phyloP scores from a whole-genome alignment of 2,329 filamentous ascomycete species.

The Daldinia sp. region DNA sequence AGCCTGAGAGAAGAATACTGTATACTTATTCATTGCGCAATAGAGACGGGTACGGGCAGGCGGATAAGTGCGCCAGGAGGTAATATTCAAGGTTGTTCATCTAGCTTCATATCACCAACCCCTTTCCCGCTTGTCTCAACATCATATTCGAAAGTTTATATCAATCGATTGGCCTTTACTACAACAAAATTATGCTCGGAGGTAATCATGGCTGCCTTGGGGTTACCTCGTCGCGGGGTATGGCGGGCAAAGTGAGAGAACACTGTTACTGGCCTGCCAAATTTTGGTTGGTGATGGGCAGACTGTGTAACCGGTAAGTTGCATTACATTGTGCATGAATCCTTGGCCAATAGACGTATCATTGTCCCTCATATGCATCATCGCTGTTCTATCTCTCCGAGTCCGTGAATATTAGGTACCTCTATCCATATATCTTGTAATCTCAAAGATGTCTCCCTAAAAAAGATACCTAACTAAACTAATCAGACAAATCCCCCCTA shows the following conservation, averaged over 20 bases:
- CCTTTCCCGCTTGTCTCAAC: too few relatives aligned
- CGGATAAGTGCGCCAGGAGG: too few relatives aligned
- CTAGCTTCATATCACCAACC: too few relatives aligned
- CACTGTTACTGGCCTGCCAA: not conserved
- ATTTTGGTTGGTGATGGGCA: not conserved
- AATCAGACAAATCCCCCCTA: not conserved
- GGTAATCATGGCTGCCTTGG: not conserved
- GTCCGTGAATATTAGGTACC: not conserved
- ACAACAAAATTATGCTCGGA: too few relatives aligned
- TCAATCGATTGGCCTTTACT: too few relatives aligned
- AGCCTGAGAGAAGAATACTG: too few relatives aligned
- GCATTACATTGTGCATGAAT: constrained; percentile 13
- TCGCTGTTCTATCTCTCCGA: not conserved
- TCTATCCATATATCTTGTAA: not conserved
- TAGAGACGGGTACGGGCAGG: too few relatives aligned
- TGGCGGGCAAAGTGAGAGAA: not conserved
- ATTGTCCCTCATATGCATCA: not conserved
- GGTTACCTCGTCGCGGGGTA: not conserved
- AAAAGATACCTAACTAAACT: too few relatives aligned
- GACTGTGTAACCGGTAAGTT: constrained; percentile 16
- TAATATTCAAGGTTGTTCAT: too few relatives aligned
- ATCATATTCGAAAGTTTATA: too few relatives aligned
- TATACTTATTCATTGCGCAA: too few relatives aligned
- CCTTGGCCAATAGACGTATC: not conserved
- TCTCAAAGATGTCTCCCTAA: not conserved